Base-by-base conservation (phyloP, 2,329 filamentous ascomycete species). In the Orbilia quercus region DNA sequence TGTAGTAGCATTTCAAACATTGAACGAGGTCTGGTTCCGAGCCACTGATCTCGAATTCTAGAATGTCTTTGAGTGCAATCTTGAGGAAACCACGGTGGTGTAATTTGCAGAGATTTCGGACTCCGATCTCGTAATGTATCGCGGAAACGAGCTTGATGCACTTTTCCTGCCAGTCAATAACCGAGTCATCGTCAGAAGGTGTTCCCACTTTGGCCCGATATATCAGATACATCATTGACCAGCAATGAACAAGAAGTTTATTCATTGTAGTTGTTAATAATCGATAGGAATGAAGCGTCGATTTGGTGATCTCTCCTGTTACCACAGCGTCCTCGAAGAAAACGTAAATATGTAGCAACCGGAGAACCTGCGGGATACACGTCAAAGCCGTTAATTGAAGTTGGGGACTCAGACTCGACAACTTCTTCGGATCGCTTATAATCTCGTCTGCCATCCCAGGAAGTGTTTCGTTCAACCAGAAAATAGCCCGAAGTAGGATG, bases 291-390 rank as follows among this genome's bases (percentile, higher is more conserved):
- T 82, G 87, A 81, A 83, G 81, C 82, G 78, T 86, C 80, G 89
- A 87, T 1, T 88, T 82, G 4, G 86, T 83, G 2, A 85, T 84
- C 77, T 92, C 87, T 0, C 92, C 92, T 45, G 96, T 86, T 16
- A 90, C 87, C n/a, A 96, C 84, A 58, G 92, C 87, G 78, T 98
- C 95, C 76, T 97, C 92, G 75, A 90, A 91, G 75, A 96, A 84
- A 9, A 91, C 87, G 38, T 91, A 89, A 7, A 89, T 87, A 76
- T 97, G 92, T 2, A 98, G 82, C 1, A 97, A 84, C 74, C 89
- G 89, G 70, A 87, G 86, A 31, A 97, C 81, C 65, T 88, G 88
- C 9, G 88, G 87, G 20, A 98, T 81, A 6, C 91, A 89, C 18
- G 86, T 85, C 77, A 92, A 87, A 3, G 91, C 91, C 0, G 88